phyloP scores from a whole-genome alignment of 805 yeast species.

The Metschnikowia reukaufii region DNA sequence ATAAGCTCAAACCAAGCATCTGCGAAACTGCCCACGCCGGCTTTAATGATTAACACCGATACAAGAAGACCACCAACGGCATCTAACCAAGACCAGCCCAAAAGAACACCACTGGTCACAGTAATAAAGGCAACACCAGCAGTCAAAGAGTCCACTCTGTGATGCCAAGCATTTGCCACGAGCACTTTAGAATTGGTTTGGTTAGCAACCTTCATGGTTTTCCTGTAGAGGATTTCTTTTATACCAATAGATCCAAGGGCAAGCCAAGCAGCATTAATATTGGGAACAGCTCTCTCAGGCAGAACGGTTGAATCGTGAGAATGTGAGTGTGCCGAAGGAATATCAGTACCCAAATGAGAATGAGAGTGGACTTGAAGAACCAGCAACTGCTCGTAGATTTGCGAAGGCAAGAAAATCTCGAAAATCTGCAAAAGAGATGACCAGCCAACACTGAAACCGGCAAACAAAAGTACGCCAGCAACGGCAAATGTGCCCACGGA shows the following conservation, averaged over 20 bases:
- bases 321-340: conserved; percentile 17
- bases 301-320: conserved; percentile 5
- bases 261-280: conserved; percentile 94
- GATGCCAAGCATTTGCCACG: conserved; percentile 98
- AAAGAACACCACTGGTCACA: conserved; percentile 78
- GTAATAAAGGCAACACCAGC: conserved; percentile 88
- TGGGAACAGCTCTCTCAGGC: conserved; percentile 29
- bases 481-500: conserved; percentile 90
- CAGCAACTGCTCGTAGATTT: conserved; percentile 54
- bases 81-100: conserved; percentile 81
- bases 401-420: conserved; percentile 66
- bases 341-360: conserved; percentile 37
- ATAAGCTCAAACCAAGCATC: conserved; percentile 73
- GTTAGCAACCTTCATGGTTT: conserved; percentile 78
- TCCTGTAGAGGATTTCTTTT: conserved; percentile 85
- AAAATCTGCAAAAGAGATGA: conserved; percentile 66
- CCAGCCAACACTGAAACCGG: conserved; percentile 92
- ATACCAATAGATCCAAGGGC: conserved; percentile 85
- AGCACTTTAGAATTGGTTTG: conserved; percentile 82
- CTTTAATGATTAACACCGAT: conserved; percentile 75
- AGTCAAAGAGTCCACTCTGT: conserved; percentile 89
- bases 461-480: conserved; percentile 75
- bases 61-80: conserved; percentile 90
- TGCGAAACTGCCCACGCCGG: conserved; percentile 75
- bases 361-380: conserved; percentile 54